Percentiles rank a stretch among this genome's conserved stretches.
These are phyloP conservation scores for Aspergillus costaricaensis DNA, from an alignment of 2,329 filamentous ascomycete species.

Conservation along the genomic window DNA sequence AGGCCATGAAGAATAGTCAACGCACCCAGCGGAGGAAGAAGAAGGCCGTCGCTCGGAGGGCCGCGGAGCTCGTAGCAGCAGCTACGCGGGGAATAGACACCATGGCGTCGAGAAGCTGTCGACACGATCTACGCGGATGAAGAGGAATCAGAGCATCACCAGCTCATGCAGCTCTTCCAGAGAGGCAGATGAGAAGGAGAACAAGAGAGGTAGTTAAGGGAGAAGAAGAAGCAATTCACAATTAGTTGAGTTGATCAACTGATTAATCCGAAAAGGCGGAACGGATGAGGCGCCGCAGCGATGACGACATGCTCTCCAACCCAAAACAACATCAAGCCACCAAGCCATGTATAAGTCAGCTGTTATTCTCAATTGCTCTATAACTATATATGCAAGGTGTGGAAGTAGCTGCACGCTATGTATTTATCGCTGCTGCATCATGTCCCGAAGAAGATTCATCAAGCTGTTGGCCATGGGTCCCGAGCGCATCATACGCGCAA, in stretches of 20 bases:
- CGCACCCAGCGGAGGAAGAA: conserved; percentile 50
- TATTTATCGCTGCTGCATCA: conserved; percentile 29
- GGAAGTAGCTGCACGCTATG: too few relatives aligned
- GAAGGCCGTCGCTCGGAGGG: conserved; percentile 40
- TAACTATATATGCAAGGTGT: too few relatives aligned
- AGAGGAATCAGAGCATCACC: not conserved
- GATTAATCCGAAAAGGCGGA: not conserved
- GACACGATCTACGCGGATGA: not conserved
- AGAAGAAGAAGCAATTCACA: not conserved
- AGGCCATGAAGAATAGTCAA: not conserved
- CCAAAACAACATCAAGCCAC: not conserved
- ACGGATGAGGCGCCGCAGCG: not conserved
- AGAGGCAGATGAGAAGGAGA: not conserved
- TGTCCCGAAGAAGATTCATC: conserved; percentile 32
- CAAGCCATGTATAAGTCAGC: too few relatives aligned
- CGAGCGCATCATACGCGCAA: conserved; percentile 33
- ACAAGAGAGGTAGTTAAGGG: not conserved
- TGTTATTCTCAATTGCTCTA: too few relatives aligned
- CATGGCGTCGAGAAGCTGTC: conserved; percentile 28
- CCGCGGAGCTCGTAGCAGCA: conserved; percentile 39
- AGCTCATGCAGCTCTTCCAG: conserved; percentile 6
- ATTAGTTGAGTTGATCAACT: too few relatives aligned
- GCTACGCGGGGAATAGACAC: conserved; percentile 33
- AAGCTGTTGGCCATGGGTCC: conserved; percentile 34
- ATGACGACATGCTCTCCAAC: conserved; percentile 4